Conservation (phyloP, 192 early-diverging fungal genomes). For the Radiomyces spectabilis region DNA sequence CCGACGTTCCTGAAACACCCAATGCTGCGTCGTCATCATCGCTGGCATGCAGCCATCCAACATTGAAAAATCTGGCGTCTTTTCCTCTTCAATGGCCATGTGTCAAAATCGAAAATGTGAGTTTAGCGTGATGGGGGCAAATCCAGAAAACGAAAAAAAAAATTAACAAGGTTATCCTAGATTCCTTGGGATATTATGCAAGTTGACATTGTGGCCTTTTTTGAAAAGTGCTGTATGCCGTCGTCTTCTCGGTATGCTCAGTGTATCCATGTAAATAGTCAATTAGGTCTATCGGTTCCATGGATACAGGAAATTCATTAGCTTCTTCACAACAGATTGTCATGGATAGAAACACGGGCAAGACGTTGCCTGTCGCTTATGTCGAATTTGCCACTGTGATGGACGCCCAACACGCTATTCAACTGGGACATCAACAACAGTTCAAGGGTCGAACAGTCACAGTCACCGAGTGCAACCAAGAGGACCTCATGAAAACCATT, state of each 20-base stretch:
- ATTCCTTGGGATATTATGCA: slow-evolving; percentile 58
- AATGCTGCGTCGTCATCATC: too few species aligned
- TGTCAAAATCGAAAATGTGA: slow-evolving; percentile 2
- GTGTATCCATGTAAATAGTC: slow-evolving; percentile 42
- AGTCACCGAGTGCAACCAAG: slow-evolving; percentile 40
- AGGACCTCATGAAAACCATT: slow-evolving; percentile 42
- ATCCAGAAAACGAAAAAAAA: slow-evolving; percentile 4
- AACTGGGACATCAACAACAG: slow-evolving; percentile 40
- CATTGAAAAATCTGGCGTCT: not conserved
- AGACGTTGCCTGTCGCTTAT: slow-evolving; percentile 60
- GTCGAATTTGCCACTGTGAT: slow-evolving; percentile 48
- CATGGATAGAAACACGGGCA: slow-evolving; percentile 58
- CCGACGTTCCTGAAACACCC: too few species aligned
- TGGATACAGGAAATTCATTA: too few species aligned
- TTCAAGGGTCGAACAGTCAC: slow-evolving; percentile 56
- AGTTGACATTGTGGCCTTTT: slow-evolving; percentile 39
- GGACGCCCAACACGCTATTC: slow-evolving; percentile 47
- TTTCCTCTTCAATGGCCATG: not conserved
- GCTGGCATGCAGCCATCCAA: too few species aligned
- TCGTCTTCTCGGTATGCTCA: slow-evolving; percentile 36
- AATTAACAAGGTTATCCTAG: slow-evolving; percentile 2
- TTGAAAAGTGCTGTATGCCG: slow-evolving; percentile 32
- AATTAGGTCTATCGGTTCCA: too few species aligned
- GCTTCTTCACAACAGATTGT: slow-evolving; percentile 34
- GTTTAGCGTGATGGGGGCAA: too few species aligned